Percentiles rank a stretch among this genome's conserved stretches.
Evolutionary conservation across 805 yeast species (phyloP).

Genomic region (Metschnikowia cubensis): DNA sequence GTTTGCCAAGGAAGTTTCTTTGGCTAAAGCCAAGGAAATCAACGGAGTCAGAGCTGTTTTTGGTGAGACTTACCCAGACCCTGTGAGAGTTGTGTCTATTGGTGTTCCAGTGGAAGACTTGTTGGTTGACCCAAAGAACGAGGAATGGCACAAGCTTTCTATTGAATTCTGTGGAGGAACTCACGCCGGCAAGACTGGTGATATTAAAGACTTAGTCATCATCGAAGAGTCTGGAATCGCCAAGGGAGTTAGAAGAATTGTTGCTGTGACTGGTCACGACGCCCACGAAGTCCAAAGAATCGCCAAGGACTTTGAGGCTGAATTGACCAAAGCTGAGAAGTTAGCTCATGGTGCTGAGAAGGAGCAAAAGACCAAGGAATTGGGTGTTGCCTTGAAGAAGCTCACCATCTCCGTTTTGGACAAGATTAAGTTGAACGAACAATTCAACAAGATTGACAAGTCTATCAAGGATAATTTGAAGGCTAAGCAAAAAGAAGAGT

Average conservation of each 20-base stretch:
- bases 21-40: constrained; percentile 69
- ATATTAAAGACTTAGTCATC: constrained; percentile 84
- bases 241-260: constrained; percentile 97
- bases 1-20: constrained; percentile 76
- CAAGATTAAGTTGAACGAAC: constrained; percentile 70
- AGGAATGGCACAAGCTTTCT: constrained; percentile 73
- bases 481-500: constrained; percentile 81
- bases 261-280: constrained; percentile 89
- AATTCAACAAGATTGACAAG: constrained; percentile 78
- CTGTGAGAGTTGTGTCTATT: constrained; percentile 95
- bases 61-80: constrained; percentile 98
- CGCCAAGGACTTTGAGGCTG: constrained; percentile 66
- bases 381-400: constrained; percentile 80
- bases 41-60: constrained; percentile 93
- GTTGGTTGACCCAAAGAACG: constrained; percentile 62
- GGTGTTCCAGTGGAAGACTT: constrained; percentile 87
- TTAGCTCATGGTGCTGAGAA: constrained; percentile 71
- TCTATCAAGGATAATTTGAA: constrained; percentile 83
- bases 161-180: constrained; percentile 99
- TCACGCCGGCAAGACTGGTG: constrained; percentile 88
- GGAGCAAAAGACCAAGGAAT: constrained; percentile 77
- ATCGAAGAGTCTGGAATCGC: constrained; percentile 97
- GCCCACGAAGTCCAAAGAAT: constrained; percentile 87
- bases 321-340: constrained; percentile 55
- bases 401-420: constrained; percentile 75